Percentiles rank a stretch among this genome's conserved stretches.
phyloP scores from a whole-genome alignment of 1,284 basidiomycete species.

The Earliella scabrosa region DNA sequence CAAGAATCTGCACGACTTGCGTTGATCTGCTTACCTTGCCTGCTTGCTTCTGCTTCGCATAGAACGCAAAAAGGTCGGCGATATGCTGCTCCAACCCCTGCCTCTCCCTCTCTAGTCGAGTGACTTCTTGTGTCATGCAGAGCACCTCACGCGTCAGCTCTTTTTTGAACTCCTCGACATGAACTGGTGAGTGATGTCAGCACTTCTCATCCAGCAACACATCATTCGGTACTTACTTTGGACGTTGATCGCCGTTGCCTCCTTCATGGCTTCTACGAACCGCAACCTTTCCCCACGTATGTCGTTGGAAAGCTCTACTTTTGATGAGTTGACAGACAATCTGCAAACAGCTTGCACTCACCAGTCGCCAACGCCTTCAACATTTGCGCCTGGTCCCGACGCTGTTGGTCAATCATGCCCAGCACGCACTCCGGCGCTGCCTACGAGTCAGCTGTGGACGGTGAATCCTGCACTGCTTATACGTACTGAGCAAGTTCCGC shows the following conservation, averaged over 20 bases:
- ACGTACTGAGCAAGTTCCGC: conserved; percentile 39
- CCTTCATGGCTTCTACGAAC: conserved; percentile 91
- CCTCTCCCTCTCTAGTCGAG: conserved; percentile 72
- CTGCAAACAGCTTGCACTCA: too few species aligned
- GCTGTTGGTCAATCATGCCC: conserved; percentile 66
- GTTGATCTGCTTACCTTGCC: conserved; percentile 34
- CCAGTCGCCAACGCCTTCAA: conserved; percentile 68
- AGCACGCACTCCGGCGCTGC: conserved; percentile 62
- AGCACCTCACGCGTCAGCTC: conserved; percentile 77
- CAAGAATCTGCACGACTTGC: not conserved
- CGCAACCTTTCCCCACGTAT: conserved; percentile 83
- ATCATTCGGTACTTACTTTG: conserved; percentile 53
- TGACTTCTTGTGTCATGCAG: conserved; percentile 76
- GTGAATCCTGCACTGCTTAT: too few species aligned
- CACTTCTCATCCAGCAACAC: not conserved
- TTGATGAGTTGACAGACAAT: too few species aligned
- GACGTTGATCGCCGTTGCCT: conserved; percentile 85
- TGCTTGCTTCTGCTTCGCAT: conserved; percentile 67
- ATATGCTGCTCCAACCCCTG: conserved; percentile 76
- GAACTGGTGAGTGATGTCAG: conserved; percentile 48
- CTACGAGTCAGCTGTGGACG: conserved; percentile 13
- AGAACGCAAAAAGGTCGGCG: conserved; percentile 72
- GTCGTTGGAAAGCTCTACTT: conserved; percentile 74
- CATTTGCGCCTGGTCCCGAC: conserved; percentile 70
- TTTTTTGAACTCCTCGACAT: conserved; percentile 85